Base-by-base conservation (phyloP, 805 yeast genomes). In the Ogataea glucozyma region DNA sequence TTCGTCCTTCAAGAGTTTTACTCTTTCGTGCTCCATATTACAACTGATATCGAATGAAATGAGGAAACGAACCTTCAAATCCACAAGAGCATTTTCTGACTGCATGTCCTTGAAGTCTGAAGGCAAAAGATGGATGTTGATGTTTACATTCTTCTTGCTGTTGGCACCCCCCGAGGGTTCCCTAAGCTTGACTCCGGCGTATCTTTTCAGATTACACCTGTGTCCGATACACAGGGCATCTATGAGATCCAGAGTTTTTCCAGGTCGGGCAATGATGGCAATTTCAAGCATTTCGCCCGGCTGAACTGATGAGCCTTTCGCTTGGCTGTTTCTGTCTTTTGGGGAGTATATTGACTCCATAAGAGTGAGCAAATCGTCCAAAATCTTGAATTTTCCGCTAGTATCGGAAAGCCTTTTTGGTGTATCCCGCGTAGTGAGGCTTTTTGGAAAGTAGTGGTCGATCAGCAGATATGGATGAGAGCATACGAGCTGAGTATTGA, bases 381-480 rank as follows among this genome's bases (percentile, higher is more conserved):
- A 63, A 2, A 83, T 86, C 45, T 75, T 72, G 64, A 91, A 89
- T 61, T 90, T 91, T 13, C 96, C 96, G 61, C 89, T 81, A 1
- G 91, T 83, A 34, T 85, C 88, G 4, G 83, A 81, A 37, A 88
- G 58, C 61, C 86, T 77, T 35, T 66, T 67, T 6, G 93, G 86
- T 45, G 81, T 77, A 55, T 87, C 93, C 61, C 83, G 81, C 33
- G 80, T 78, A 9, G 78, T 74, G 47, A 87, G 69, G 47, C 82
- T 81, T 62, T 83, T 87, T 12, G 98, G 98, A 74, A 88, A 76
- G 53, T 83, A 82, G 60, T 90, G 96, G 44, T 82, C 83, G 41
- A 91, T 87, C 39, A 91, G 66, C 38, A 91, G 64, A 55, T 85
- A 90, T 0, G 98, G 98, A 65, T 91, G 99, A 0, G 91, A 79